These are phyloP conservation scores for Harringtonia lauricola DNA, from an alignment of 2,329 filamentous ascomycete species.

Conservation along the genomic window DNA sequence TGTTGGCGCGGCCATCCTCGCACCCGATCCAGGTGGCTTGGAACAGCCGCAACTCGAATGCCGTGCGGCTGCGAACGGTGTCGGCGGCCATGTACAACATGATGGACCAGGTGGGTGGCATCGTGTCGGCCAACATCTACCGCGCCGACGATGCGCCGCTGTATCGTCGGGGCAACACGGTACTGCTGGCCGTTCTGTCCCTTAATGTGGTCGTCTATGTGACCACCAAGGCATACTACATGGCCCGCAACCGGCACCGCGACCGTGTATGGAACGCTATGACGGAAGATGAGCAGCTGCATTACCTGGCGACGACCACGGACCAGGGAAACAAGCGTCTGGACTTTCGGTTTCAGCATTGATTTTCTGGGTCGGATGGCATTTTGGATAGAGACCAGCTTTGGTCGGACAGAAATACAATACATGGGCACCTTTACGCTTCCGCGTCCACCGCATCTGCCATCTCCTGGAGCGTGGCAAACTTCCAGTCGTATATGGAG, in stretches of 20 bases:
- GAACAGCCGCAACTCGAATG: constrained; percentile 46
- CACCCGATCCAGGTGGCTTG: constrained; percentile 37
- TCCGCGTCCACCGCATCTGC: constrained; percentile 42
- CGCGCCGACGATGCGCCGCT: constrained; percentile 27
- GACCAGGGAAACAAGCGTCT: constrained; percentile 22
- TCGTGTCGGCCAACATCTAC: constrained; percentile 30
- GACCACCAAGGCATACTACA: constrained; percentile 20
- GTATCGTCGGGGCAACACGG: constrained; percentile 43
- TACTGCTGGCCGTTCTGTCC: constrained; percentile 35
- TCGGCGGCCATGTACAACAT: constrained; percentile 53
- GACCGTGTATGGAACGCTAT: constrained; percentile 19
- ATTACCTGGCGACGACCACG: constrained; percentile 20
- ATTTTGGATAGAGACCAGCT: too few species aligned
- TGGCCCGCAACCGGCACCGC: constrained; percentile 21
- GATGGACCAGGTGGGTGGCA: constrained; percentile 30
- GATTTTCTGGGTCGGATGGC: too few species aligned
- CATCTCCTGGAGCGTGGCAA: constrained; percentile 47
- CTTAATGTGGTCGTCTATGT: constrained; percentile 21
- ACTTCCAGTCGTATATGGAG: constrained; percentile 41
- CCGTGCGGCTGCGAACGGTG: constrained; percentile 50
- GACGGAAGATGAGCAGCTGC: constrained; percentile 18
- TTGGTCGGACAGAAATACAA: too few species aligned
- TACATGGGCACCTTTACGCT: too few species aligned
- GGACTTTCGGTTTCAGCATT: constrained; percentile 22
- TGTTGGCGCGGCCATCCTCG: constrained; percentile 28